These are phyloP conservation scores for Eucalyptus pauciflora DNA, from an alignment of 345 rosid genomes.

Conservation along the genomic window DNA sequence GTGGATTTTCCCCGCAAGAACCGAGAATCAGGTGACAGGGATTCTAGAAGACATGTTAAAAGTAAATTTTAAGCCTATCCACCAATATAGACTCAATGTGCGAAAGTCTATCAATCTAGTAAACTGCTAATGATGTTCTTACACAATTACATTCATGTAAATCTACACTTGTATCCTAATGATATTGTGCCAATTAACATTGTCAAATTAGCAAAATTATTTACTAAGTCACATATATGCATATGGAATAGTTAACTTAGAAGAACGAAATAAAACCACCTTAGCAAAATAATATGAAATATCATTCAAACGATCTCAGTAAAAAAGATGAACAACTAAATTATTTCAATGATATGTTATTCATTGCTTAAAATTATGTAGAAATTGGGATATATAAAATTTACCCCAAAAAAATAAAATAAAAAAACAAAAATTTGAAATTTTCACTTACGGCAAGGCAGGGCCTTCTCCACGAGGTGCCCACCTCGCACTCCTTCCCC, in stretches of 20 bases:
- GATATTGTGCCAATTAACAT: background rate
- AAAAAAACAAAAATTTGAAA: background rate
- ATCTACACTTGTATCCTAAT: background rate
- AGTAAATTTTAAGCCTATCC: background rate
- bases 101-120: background rate
- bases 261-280: background rate
- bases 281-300: background rate
- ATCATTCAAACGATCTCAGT: background rate
- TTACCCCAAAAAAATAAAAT: no score
- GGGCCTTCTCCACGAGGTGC: background rate
- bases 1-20: no score
- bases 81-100: background rate
- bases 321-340: background rate
- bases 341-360: no score
- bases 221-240: no score
- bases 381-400: background rate
- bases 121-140: background rate
- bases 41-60: background rate
- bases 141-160: background rate
- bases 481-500: background rate
- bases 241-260: background rate
- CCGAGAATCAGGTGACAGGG: no score
- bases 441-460: background rate
- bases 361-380: background rate
- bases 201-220: background rate